Base-by-base conservation (phyloP, 2,329 filamentous ascomycete species). In the Aspergillus sp. region DNA sequence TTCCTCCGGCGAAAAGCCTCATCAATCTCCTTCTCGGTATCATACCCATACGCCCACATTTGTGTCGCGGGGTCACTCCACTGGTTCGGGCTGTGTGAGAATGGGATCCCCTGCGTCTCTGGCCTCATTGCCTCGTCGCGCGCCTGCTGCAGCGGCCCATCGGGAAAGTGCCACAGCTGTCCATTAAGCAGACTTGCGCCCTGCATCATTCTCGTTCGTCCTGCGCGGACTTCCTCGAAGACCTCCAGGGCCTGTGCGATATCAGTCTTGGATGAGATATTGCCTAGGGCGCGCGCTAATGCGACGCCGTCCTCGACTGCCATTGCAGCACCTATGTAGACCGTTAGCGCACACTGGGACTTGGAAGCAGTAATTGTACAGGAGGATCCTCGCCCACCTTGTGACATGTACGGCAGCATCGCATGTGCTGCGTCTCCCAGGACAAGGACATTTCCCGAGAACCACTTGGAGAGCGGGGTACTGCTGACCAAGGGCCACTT, bases 21-120 rank as follows among this genome's bases (percentile, higher is more conserved):
- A 50, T 73, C 69, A 62, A 82, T 73, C 13, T 70, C 75, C 28
- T 62, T 59, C 63, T 81, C 79, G 0, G 79, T 77, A 70, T 83
- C 80, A 68, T 84, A 83, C 0, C 80, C 80, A 69, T 83, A 84
- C 7, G 77, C 79, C 81, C 82, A 84, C 19, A 68, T 63, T 63
- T 82, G 79, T 1, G 80, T 82, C 0, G 76, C 68, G 0, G 79
- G 80, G 67, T 83, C 81, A 54, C 76, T 81, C 80, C 80, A 83
- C 68, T 83, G 80, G 57, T 83, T 83, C 0, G 80, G 71, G 50
- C 81, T 83, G 45, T 72, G 70, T 1, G 64, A 48, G 49, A 80
- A 81, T 0, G 66, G 68, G 13, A 62, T 52, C 0, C 79, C 79
- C 15, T 77, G 68, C 0, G 79, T 76, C 60, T 83, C 81, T 0